A percentile compares a stretch with the other conserved stretches of the same genome.
These are phyloP conservation scores for Coprinopsis strossmayeri DNA, from an alignment of 768 basidiomycete genomes.

Conservation along the genomic window DNA sequence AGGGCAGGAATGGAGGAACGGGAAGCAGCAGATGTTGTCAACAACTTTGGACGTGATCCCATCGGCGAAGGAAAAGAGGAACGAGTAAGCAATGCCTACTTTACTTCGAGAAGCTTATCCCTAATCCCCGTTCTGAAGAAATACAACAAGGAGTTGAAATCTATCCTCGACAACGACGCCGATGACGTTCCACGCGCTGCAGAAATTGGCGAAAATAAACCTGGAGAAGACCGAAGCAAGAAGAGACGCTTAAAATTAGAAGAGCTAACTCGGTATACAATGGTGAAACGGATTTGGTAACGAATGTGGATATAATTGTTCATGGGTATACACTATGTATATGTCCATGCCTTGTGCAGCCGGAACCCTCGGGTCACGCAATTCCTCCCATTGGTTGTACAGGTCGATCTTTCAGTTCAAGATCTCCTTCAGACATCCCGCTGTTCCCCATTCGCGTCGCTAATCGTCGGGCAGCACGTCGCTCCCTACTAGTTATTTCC, in stretches of 20 bases:
- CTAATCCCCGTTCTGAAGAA: constrained; percentile 33
- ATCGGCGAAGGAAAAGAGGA: constrained; percentile 90
- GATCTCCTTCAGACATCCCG: too few species aligned
- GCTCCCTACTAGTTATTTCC: constrained; percentile 17
- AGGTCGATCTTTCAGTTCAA: too few species aligned
- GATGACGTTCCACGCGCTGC: constrained; percentile 64
- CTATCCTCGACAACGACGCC: constrained; percentile 55
- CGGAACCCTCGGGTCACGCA: too few species aligned
- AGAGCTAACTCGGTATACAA: constrained; percentile 89
- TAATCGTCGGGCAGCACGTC: too few species aligned
- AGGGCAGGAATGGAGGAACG: constrained; percentile 74
- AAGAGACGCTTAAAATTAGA: constrained; percentile 69
- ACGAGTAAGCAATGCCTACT: constrained; percentile 39
- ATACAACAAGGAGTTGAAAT: constrained; percentile 79
- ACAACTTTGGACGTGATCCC: constrained; percentile 85
- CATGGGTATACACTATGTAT: too few species aligned
- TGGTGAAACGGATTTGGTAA: constrained; percentile 89
- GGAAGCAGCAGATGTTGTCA: constrained; percentile 66
- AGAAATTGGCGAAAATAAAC: constrained; percentile 65
- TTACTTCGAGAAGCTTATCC: neutral
- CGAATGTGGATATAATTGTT: neutral
- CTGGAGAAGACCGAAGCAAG: constrained; percentile 33
- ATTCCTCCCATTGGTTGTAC: too few species aligned
- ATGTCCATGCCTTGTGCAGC: too few species aligned
- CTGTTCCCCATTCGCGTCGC: too few species aligned